These are phyloP conservation scores for Trifolium repens DNA, from an alignment of 306 rosid genomes.

Conservation along the genomic window DNA sequence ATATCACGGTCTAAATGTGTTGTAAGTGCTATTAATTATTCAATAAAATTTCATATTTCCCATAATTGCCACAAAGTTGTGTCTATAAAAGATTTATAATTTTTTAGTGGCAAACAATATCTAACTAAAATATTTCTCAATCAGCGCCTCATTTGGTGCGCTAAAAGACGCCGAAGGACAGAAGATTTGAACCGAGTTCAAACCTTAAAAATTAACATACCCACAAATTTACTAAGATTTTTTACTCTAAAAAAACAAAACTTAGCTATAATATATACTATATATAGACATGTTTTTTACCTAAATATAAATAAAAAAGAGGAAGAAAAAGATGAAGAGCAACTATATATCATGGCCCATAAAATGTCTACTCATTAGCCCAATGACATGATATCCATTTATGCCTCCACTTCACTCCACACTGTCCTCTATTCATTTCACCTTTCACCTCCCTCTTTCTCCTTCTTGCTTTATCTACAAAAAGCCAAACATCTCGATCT, in stretches of 20 bases:
- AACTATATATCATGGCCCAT: slow-evolving; percentile 69
- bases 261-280: background rate
- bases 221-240: background rate
- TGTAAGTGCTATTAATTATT: background rate
- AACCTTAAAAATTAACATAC: background rate
- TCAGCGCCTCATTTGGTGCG: background rate
- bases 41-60: background rate
- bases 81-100: background rate
- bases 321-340: slow-evolving; percentile 57
- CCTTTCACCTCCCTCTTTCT: slow-evolving; percentile 45
- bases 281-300: background rate
- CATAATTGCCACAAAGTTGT: background rate
- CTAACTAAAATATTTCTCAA: background rate
- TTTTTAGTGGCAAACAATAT: background rate
- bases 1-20: background rate
- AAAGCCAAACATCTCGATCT: slow-evolving; percentile 39
- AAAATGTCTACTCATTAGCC: slow-evolving; percentile 80
- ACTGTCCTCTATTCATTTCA: slow-evolving; percentile 74
- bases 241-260: no score
- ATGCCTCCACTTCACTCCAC: slow-evolving; percentile 48
- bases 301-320: slow-evolving; percentile 33
- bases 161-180: background rate
- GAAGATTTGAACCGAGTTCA: background rate
- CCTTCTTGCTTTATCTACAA: slow-evolving; percentile 43
- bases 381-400: slow-evolving; percentile 73